Percentiles rank a stretch among this genome's conserved stretches.
phyloP scores from a whole-genome alignment of 352 stramenopile genomes.

The Globisporangium paddicum region DNA sequence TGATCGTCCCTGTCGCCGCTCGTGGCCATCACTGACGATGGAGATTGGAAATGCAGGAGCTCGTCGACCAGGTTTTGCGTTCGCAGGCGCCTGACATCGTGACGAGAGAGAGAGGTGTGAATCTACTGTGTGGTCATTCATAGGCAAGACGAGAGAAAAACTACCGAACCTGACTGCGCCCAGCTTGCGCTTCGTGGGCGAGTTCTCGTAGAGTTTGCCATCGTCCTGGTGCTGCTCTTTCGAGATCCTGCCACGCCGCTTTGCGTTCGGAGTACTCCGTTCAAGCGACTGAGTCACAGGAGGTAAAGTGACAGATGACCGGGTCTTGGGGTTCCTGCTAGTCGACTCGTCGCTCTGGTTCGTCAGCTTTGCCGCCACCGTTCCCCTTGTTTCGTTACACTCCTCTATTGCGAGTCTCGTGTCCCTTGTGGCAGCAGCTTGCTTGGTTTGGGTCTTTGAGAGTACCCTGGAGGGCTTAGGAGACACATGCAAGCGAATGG shows the following conservation, averaged over 20 bases:
- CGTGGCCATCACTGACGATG: neutral
- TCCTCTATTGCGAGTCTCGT: neutral
- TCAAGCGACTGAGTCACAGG: neutral
- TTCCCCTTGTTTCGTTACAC: neutral
- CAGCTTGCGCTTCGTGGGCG: slow-evolving; percentile 24
- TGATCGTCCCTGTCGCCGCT: neutral
- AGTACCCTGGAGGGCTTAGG: neutral
- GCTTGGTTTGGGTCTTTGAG: neutral
- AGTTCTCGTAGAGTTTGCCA: slow-evolving; percentile 9
- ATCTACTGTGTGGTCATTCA: neutral
- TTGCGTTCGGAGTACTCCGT: neutral
- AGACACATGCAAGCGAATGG: no score
- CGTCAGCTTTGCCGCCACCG: neutral
- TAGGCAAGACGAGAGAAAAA: neutral
- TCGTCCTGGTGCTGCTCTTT: neutral
- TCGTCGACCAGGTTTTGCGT: slow-evolving; percentile 16
- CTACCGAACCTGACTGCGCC: slow-evolving; percentile 20
- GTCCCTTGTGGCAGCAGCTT: neutral
- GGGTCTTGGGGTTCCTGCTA: no score
- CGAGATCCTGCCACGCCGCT: neutral
- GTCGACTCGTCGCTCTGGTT: neutral
- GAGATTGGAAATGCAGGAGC: neutral
- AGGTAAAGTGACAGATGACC: neutral
- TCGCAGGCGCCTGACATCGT: slow-evolving; percentile 11
- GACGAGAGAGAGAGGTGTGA: neutral